Base-by-base conservation (phyloP, 768 basidiomycete genomes). In the Tylopilus plumbeoviolaceoides region DNA sequence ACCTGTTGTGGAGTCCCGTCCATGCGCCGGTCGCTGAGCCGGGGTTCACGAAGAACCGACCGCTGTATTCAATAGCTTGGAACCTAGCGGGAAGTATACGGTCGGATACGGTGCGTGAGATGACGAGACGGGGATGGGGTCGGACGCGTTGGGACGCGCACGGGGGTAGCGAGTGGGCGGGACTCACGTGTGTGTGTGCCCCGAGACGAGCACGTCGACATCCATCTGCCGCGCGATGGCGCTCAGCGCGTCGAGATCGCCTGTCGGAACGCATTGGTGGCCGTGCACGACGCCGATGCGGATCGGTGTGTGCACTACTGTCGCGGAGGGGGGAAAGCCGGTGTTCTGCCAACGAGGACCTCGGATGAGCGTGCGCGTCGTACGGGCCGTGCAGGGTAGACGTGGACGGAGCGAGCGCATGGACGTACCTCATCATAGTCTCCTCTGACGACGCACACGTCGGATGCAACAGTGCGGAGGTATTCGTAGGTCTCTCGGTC, bases 401-500 rank as follows among this genome's bases (percentile, higher is more conserved):
- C 25, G 53, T 2, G 4, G 18, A 27, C 17, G 42, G 25, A 38
- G 27, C 10, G 18, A 39, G 42, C 25, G 20, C 20, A 39, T 36
- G 36, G 46, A 70, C 75, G 55, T 65, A 93, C 92, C 76, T 98
- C 95, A 66, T 99, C 97, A 63, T 91, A 97, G 69, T 98, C 97
- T 4, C 97, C 97, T 60, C 85, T 79, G 3, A 95, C 95, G 40
- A 93, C 87, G 59, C 90, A 80, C 7, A 98, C 90, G 64, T 98
- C 97, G 10, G 90, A 84, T 17, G 91, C 87, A n/a, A 99, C 89
- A 14, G 91, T 93, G 59, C 91, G 79, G 21, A 99, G 78, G 75
- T 97, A 98, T 61, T 98, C 97, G 70, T 89, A 94, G 7, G 97
- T 98, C 72, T 98, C 95, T 63, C 87, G 86, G 74, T 99, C 97